These are phyloP conservation scores for Raddia guianensis DNA, from an alignment of 176 grass and related monocot species.

Conservation along the genomic window DNA sequence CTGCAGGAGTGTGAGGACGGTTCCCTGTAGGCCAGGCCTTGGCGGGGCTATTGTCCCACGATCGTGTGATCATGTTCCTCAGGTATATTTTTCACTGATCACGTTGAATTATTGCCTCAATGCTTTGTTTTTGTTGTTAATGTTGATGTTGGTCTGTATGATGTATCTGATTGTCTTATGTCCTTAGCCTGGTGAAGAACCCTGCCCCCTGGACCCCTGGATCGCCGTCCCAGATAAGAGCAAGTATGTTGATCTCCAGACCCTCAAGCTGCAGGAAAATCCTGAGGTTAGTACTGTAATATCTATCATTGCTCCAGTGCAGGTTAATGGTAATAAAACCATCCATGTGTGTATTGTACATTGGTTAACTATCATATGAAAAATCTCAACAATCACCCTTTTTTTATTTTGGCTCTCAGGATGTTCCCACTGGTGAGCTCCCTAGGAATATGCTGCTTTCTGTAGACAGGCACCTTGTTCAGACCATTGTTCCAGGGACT, in stretches of 20 bases:
- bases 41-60: constrained; percentile 91
- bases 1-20: constrained; percentile 68
- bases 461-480: constrained; percentile 88
- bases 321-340: neutral
- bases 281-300: constrained; percentile 65
- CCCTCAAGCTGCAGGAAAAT: constrained; percentile 96
- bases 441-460: constrained; percentile 90
- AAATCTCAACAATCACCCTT: neutral
- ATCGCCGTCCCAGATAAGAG: constrained; percentile 95
- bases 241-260: constrained; percentile 98
- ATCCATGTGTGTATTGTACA: neutral
- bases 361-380: neutral
- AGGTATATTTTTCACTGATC: constrained; percentile 45
- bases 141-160: neutral
- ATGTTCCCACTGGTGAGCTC: constrained; percentile 98
- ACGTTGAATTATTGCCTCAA: neutral
- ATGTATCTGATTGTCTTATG: constrained; percentile 10
- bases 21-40: constrained; percentile 86
- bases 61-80: constrained; percentile 78
- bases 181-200: constrained; percentile 82
- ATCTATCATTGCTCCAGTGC: neutral
- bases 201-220: constrained; percentile 93
- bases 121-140: neutral
- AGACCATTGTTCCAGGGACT: constrained; percentile 93
- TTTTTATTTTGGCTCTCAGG: constrained; percentile 52